Base-by-base conservation (phyloP, 2,329 filamentous ascomycete species). In the Ceratocystis cacaofunesta region DNA sequence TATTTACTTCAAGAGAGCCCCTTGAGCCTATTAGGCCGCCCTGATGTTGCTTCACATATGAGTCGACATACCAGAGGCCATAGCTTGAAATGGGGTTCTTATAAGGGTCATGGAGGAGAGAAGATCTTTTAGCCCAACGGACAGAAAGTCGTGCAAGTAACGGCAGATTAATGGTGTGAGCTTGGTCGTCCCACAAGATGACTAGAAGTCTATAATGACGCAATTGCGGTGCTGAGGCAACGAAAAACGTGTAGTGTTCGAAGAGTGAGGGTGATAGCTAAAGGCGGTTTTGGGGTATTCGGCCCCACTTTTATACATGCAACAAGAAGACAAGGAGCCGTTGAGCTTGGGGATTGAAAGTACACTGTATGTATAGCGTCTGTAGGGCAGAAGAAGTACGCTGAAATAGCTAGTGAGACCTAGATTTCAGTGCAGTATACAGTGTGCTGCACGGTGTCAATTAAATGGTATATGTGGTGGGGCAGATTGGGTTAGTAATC, bases 401-500 rank as follows among this genome's bases (percentile, higher is more conserved):
- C 48, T 52, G 6, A 28, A 28, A 7, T 19, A 17, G 17, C 46
- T 17, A 1, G 10, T 10, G 8, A 48, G 8, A 19, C 19, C 5
- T 12, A 19, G 2, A 52, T 8, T 3, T 52, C n/a, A 8, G 48
- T 8, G 48, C 7, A 5, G 1, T 10, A 28, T 8, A 52, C 48
- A 52, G 48, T 52, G 48, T 15, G 4, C 8, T 1, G 25, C 8
- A 36, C 55, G 5, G 52, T 0, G 28, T n/a, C 17, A 6, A 5
- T 5, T n/a, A 7, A n/a, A 10, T 22, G 5, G 19, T 12, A 25
- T n/a, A 15, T 6, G n/a, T 58, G 28, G 55, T 58, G 55, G 55
- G 55, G 55, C 55, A 58, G 5, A n/a, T 32, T 36, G 7, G 61
- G 28, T 63, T 63, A 63, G 44, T 63, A 52, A 63, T 52, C 61